Evolutionary conservation across 495 filamentous ascomycete genomes (phyloP), one percentile per base, ranked within the genome.

Genomic region (Daldinia childiae): DNA sequence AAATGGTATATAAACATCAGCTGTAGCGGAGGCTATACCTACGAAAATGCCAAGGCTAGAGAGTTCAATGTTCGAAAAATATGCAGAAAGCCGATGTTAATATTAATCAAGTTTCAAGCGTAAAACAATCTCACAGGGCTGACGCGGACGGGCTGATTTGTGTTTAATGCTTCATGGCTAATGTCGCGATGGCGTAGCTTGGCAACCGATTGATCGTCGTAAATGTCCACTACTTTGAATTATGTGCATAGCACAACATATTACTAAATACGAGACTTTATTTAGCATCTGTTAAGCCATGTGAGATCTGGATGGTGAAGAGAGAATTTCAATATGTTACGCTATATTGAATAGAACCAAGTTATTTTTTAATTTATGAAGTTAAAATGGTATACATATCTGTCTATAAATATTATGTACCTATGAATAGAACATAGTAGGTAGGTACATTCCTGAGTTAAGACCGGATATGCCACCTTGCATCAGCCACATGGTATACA

Each of bases 141-240:
- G 69, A 72, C 69, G 63, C 58, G 69, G 69, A 64, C 34, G 45
- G 45, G 54, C 27, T 63, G 54, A 54, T 62, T 54, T 30, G 14
- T 52, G 27, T 54, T 52, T 61, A 59, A 59, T 51, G 48, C 30
- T 62, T 66, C 51, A 60, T 54, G 30, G 55, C 17, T 26, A 57
- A 24, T 62, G 62, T 69, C 17, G 71, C 48, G 62, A 66, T 69
- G 62, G 61, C 30, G 61, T 55, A 62, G 27, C 70, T 73, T 73
- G 64, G 70, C 70, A 59, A 43, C 26, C 19, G 41, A 68, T 48
- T 50, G 70, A 73, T 73, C 64, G 60, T 32, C 65, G 19, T 9
- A 21, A 41, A 38, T 51, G 19, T 56, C 50, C 38, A 58, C 70
- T 62, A 38, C 34, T 52, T 68, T 68, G 32, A 62, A 32, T 62